Base-by-base conservation (phyloP, 306 rosid genomes). In the Vicia sativa region DNA sequence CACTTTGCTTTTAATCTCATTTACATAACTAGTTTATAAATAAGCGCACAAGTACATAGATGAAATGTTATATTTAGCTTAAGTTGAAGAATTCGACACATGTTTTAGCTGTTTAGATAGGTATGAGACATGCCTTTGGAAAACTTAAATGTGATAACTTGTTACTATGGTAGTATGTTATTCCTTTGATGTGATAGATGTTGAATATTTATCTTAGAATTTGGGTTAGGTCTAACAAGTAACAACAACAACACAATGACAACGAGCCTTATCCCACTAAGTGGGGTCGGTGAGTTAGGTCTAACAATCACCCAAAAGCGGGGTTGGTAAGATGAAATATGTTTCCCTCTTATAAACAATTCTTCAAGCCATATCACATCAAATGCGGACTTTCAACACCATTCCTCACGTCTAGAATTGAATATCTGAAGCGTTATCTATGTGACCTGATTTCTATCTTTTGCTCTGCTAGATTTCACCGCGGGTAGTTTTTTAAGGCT, bases 61-160 rank as follows among this genome's bases (percentile, higher is more conserved):
- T 55, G 62, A 55, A 23, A 5, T 26, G 26, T 13, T 21, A 13
- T 28, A 34, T 43, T 37, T 50, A 25, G 41, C 65, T 56, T 61
- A 21, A 28, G 62, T 77, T 67, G 69, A 65, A 61, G 53, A 25
- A 18, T 74, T 45, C 69, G 52, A 48, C 77, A 41, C 41, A 63
- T 49, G 7, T 61, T 14, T 25, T 42, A 43, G 67, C 21, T 28
- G 65, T 44, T 65, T 65, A 35, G 31, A 55, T 28, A 26, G 56
- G 35, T 18, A 28, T 19, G 61, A 67, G 38, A 55, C 41, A 53
- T 28, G 48, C 31, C 44, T 59, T 62, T 35, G 50, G 56, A 39
- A 56, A 73, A 71, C 48, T 16, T 46, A 49, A 61, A 39, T 21
- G 18, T 68, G 14, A 8, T 67, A 28, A 46, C 70, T 64, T 10